These are phyloP conservation scores for Helicocarpus griseus DNA, from an alignment of 2,329 filamentous ascomycete species.

Conservation along the genomic window DNA sequence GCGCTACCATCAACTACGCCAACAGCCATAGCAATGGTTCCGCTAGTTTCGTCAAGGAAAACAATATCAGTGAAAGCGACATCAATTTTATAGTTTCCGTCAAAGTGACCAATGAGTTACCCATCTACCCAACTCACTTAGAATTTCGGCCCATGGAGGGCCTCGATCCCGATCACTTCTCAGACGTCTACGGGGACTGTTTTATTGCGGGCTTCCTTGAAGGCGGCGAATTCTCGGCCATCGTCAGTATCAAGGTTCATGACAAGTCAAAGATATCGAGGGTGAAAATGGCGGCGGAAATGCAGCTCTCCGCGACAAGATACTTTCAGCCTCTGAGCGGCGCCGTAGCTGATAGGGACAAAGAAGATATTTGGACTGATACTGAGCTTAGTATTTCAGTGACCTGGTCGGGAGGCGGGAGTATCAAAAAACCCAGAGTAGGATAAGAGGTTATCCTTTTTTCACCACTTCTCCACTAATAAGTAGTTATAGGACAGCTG, in stretches of 20 bases:
- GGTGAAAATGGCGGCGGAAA: conserved; percentile 25
- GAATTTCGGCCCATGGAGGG: conserved; percentile 11
- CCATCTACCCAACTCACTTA: conserved; percentile 5
- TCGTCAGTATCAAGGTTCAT: conserved; percentile 24
- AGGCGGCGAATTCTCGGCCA: conserved; percentile 25
- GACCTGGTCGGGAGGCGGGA: conserved; percentile 25
- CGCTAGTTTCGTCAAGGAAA: conserved; percentile 13
- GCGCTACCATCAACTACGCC: conserved; percentile 29
- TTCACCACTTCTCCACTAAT: not conserved
- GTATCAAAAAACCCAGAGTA: conserved; percentile 21
- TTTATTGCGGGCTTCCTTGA: conserved; percentile 26
- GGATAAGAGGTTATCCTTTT: not conserved
- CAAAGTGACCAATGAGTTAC: conserved; percentile 15
- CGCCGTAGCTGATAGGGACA: conserved; percentile 12
- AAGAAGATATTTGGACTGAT: conserved; percentile 12
- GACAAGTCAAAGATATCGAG: conserved; percentile 22
- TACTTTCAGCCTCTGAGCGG: conserved; percentile 3
- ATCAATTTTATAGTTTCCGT: conserved; percentile 16
- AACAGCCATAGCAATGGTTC: conserved; percentile 22
- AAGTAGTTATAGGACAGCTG: conserved; percentile 15
- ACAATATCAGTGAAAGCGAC: conserved; percentile 14
- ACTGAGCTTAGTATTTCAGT: conserved; percentile 26
- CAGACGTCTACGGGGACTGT: conserved; percentile 24
- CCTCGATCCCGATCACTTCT: conserved; percentile 19
- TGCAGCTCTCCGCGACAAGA: conserved; percentile 14